These are phyloP conservation scores for Pyrenochaeta sp. DNA, from an alignment of 2,329 filamentous ascomycete genomes.

Conservation along the genomic window DNA sequence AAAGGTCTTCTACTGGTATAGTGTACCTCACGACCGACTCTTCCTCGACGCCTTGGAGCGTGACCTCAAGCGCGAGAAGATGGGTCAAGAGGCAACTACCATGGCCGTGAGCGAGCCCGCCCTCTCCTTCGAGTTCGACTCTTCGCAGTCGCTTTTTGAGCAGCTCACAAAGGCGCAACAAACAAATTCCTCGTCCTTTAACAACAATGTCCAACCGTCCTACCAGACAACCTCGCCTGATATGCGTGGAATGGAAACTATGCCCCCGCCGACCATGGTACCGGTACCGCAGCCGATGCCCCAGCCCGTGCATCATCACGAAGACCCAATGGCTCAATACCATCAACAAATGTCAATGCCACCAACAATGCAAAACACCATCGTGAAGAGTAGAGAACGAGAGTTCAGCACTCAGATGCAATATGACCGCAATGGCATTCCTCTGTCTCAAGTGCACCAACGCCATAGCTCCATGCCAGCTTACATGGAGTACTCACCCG, in stretches of 20 bases:
- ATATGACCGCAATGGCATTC: conserved; percentile 92
- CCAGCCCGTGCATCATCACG: conserved; percentile 63
- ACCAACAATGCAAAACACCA: conserved; percentile 73
- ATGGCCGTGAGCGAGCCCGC: conserved; percentile 97
- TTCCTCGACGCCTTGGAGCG: conserved; percentile 98
- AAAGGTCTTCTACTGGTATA: conserved; percentile 99
- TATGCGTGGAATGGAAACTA: conserved; percentile 88
- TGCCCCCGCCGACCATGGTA: conserved; percentile 91
- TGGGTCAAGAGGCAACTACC: conserved; percentile 97
- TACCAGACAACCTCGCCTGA: conserved; percentile 88
- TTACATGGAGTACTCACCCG: conserved; percentile 97
- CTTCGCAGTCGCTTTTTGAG: conserved; percentile 97
- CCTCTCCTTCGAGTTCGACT: conserved; percentile 98
- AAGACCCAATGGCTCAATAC: conserved; percentile 75
- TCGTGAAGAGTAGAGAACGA: conserved; percentile 84
- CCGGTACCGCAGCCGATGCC: conserved; percentile 51
- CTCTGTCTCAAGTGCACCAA: conserved; percentile 83
- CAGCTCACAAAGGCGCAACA: conserved; percentile 99
- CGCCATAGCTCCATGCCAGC: conserved; percentile 98
- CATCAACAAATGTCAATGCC: conserved; percentile 76
- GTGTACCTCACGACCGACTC: conserved; percentile 94
- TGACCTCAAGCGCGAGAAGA: conserved; percentile 98
- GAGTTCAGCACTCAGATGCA: conserved; percentile 78
- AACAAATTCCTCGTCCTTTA: conserved; percentile 97
- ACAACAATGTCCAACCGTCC: conserved; percentile 69